phyloP scores from a whole-genome alignment of 805 yeast genomes.

The Candida hungchunana region DNA sequence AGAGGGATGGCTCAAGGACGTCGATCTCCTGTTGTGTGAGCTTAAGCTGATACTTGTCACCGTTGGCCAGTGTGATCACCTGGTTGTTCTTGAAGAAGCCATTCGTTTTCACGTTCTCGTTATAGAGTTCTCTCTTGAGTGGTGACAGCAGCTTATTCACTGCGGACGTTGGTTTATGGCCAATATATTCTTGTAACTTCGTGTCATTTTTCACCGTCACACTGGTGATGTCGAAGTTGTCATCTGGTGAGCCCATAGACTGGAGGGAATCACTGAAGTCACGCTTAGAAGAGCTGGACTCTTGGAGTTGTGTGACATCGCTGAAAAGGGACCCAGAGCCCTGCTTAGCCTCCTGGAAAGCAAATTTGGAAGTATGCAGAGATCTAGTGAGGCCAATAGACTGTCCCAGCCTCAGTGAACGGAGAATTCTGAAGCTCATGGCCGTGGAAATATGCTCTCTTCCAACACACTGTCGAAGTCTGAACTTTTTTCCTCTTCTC shows the following conservation, averaged over 20 bases:
- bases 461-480: too few species aligned
- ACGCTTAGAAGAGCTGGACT: slow-evolving; percentile 13
- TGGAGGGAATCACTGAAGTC: slow-evolving; percentile 26
- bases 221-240: slow-evolving; percentile 20
- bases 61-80: slow-evolving; percentile 38
- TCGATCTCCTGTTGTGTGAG: slow-evolving; percentile 65
- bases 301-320: slow-evolving; percentile 22
- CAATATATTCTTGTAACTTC: slow-evolving; percentile 43
- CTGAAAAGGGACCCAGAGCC: slow-evolving; percentile 20
- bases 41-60: slow-evolving; percentile 48
- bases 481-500: too few species aligned
- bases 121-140: slow-evolving; percentile 61
- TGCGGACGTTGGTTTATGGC: slow-evolving; percentile 48
- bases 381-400: slow-evolving; percentile 2
- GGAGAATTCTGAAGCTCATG: slow-evolving; percentile 5
- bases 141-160: slow-evolving; percentile 60
- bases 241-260: slow-evolving; percentile 20
- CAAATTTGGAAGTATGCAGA: slow-evolving; percentile 5
- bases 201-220: slow-evolving; percentile 32
- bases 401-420: slow-evolving; percentile 4
- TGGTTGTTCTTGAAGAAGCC: slow-evolving; percentile 65
- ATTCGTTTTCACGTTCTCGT: slow-evolving; percentile 52
- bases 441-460: too few species aligned
- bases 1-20: slow-evolving; percentile 84
- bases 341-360: slow-evolving; percentile 9